Conservation (phyloP, 202 grass and related monocot species). For the Setaria italica region DNA sequence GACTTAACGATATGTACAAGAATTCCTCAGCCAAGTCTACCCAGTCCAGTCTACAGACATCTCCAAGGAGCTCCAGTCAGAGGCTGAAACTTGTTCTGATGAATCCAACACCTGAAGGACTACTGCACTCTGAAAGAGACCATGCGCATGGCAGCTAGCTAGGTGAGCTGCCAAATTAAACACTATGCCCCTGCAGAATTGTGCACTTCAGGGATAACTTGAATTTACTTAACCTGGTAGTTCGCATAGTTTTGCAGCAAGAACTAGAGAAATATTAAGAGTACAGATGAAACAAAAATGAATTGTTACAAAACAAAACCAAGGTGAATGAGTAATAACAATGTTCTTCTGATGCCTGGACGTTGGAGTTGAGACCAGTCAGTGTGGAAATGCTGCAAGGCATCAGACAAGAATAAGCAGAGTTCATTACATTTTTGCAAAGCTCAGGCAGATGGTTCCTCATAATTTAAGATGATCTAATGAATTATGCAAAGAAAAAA, state of each 20-base stretch:
- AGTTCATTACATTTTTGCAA: not conserved
- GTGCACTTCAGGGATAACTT: no score
- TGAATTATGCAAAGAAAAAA: not conserved
- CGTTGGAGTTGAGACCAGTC: not conserved
- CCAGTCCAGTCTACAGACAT: not conserved
- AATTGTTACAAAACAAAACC: not conserved
- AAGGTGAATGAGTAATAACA: not conserved
- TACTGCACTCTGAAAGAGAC: not conserved
- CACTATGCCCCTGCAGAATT: no score
- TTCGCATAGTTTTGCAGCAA: slow-evolving; percentile 13
- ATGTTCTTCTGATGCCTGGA: not conserved
- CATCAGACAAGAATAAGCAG: not conserved
- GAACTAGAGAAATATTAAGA: slow-evolving; percentile 5
- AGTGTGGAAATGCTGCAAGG: not conserved
- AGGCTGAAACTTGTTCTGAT: not conserved
- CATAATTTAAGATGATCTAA: not conserved
- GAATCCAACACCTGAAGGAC: slow-evolving; percentile 21
- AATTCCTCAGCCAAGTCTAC: not conserved
- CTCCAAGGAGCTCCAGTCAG: not conserved
- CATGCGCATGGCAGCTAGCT: not conserved
- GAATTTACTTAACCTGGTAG: not conserved
- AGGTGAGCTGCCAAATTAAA: slow-evolving; percentile 1
- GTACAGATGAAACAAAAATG: not conserved
- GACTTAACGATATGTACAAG: not conserved
- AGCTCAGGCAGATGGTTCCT: not conserved